A percentile compares a stretch with the other conserved stretches of the same genome.
Conservation (phyloP, 495 filamentous ascomycete genomes). For the Hypoxylon subgilvum region DNA sequence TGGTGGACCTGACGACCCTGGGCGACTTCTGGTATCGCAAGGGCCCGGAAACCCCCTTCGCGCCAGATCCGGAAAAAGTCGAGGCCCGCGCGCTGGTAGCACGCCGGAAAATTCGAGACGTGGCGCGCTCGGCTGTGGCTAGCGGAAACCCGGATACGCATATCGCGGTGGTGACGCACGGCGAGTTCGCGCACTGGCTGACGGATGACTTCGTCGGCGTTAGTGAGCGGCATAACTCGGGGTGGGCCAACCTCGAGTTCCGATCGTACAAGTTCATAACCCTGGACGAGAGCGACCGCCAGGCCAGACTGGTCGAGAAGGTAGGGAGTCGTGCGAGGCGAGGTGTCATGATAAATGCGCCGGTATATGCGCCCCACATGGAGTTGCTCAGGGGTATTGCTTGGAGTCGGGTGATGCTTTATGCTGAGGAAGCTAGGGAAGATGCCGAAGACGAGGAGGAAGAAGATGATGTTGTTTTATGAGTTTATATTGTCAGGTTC, state of each 20-base stretch:
- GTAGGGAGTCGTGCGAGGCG: conserved; percentile 49
- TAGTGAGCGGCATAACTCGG: conserved; percentile 27
- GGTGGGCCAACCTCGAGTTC: conserved; percentile 65
- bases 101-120: conserved; percentile 63
- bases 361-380: not conserved
- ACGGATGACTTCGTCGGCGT: conserved; percentile 74
- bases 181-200: conserved; percentile 61
- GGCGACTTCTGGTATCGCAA: conserved; percentile 70
- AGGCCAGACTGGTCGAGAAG: conserved; percentile 60
- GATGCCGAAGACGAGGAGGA: too few species aligned
- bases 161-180: conserved; percentile 59
- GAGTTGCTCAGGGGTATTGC: conserved; percentile 2
- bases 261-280: conserved; percentile 68
- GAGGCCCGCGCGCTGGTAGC: conserved; percentile 63
- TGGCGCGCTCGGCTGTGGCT: conserved; percentile 38
- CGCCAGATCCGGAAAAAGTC: conserved; percentile 57
- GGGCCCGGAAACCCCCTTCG: conserved; percentile 57
- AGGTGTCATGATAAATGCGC: conserved; percentile 4
- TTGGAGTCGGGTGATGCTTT: too few species aligned
- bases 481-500: too few species aligned
- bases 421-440: too few species aligned
- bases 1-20: conserved; percentile 54
- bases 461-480: too few species aligned
- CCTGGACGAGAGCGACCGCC: conserved; percentile 52
- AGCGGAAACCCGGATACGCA: conserved; percentile 48